phyloP scores from a whole-genome alignment of 495 filamentous ascomycete species.

The Penicillium arizonense region DNA sequence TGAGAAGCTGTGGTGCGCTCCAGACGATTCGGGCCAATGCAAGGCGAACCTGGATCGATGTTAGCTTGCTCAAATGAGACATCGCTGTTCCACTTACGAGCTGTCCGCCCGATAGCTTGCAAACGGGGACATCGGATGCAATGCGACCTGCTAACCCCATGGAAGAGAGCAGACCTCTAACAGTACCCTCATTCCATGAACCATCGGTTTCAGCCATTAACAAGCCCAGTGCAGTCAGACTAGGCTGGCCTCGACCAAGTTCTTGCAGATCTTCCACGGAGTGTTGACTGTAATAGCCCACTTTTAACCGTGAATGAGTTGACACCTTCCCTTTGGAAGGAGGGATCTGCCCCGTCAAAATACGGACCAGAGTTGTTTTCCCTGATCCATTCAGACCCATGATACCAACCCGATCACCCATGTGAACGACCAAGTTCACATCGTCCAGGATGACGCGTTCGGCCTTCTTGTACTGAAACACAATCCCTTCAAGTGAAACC shows the following conservation, averaged over 20 bases:
- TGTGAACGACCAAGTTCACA: constrained; percentile 62
- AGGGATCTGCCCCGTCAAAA: constrained; percentile 44
- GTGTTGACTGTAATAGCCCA: constrained; percentile 78
- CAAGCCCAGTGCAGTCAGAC: constrained; percentile 60
- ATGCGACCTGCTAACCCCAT: constrained; percentile 65
- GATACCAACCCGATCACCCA: constrained; percentile 70
- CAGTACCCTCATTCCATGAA: constrained; percentile 57
- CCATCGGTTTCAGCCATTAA: constrained; percentile 48
- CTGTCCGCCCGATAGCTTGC: constrained; percentile 72
- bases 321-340: constrained; percentile 55
- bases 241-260: constrained; percentile 38
- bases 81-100: constrained; percentile 32
- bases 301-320: constrained; percentile 60
- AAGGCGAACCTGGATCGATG: constrained; percentile 55
- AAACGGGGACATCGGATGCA: constrained; percentile 67
- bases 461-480: constrained; percentile 54
- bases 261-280: constrained; percentile 65
- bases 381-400: constrained; percentile 73
- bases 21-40: constrained; percentile 68
- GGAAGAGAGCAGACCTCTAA: constrained; percentile 58
- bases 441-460: constrained; percentile 48
- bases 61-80: neutral
- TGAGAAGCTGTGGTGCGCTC: constrained; percentile 65
- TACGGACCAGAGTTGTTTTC: constrained; percentile 66
- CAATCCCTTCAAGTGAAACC: constrained; percentile 63